phyloP scores from a whole-genome alignment of 2,329 filamentous ascomycete genomes.

The Hypoxylon sp. region DNA sequence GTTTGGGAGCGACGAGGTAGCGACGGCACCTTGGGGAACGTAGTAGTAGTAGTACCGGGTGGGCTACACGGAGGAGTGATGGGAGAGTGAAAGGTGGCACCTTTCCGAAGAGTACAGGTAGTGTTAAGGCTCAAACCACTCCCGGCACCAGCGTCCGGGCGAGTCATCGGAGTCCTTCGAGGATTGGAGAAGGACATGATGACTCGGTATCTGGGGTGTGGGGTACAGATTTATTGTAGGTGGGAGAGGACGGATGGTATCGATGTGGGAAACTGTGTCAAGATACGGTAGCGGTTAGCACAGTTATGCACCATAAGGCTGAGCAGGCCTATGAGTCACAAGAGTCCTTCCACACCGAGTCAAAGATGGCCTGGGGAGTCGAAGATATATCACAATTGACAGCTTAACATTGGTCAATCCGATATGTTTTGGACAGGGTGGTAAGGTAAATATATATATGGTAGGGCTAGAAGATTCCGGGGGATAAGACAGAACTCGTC shows the following conservation, averaged over 20 bases:
- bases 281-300: slow-evolving; percentile 51
- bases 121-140: slow-evolving; percentile 65
- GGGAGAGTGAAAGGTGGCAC: slow-evolving; percentile 76
- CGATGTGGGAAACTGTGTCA: slow-evolving; percentile 48
- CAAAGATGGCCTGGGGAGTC: slow-evolving; percentile 47
- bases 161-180: slow-evolving; percentile 63
- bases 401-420: slow-evolving; percentile 50
- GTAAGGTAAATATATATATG: slow-evolving; percentile 35
- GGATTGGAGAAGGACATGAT: slow-evolving; percentile 66
- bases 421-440: slow-evolving; percentile 30
- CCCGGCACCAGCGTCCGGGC: slow-evolving; percentile 58
- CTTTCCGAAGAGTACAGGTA: slow-evolving; percentile 75
- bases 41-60: slow-evolving; percentile 43
- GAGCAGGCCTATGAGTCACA: slow-evolving; percentile 54
- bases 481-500: slow-evolving; percentile 30
- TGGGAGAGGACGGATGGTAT: slow-evolving; percentile 35
- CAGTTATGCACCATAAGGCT: slow-evolving; percentile 51
- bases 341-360: slow-evolving; percentile 50
- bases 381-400: slow-evolving; percentile 48
- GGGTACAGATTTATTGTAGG: slow-evolving; percentile 45
- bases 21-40: slow-evolving; percentile 63
- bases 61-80: slow-evolving; percentile 59
- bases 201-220: slow-evolving; percentile 48
- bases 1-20: slow-evolving; percentile 78
- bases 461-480: slow-evolving; percentile 25